Conservation (phyloP, 306 rosid genomes). For the Oemleria cerasiformis region DNA sequence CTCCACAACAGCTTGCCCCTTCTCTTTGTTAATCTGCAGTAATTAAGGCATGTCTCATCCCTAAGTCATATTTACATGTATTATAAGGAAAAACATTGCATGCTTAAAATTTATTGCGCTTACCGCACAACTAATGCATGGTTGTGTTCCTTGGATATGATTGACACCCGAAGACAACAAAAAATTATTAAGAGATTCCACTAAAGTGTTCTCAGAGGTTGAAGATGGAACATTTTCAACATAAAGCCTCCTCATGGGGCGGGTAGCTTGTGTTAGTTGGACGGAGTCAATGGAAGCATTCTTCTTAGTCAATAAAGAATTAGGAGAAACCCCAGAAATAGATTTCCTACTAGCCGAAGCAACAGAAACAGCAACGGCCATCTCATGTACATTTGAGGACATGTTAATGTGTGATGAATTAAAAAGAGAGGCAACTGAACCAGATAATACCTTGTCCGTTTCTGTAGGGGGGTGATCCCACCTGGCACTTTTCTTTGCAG, state of each 20-base stretch:
- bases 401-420: slow-evolving; percentile 40
- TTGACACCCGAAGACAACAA: slow-evolving; percentile 57
- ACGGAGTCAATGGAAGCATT: slow-evolving; percentile 58
- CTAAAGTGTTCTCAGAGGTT: slow-evolving; percentile 66
- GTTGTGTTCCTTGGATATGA: slow-evolving; percentile 65
- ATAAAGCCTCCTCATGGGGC: slow-evolving; percentile 92
- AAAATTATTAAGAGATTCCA: slow-evolving; percentile 68
- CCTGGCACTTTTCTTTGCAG: slow-evolving; percentile 70
- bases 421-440: slow-evolving; percentile 43
- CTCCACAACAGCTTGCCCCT: slow-evolving; percentile 83
- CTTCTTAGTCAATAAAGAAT: slow-evolving; percentile 43
- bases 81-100: slow-evolving; percentile 10
- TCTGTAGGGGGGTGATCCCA: slow-evolving; percentile 71
- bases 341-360: slow-evolving; percentile 42
- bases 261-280: slow-evolving; percentile 90
- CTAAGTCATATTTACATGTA: slow-evolving; percentile 3
- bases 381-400: slow-evolving; percentile 45
- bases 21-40: slow-evolving; percentile 77
- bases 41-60: slow-evolving; percentile 24
- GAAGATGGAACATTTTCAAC: slow-evolving; percentile 81
- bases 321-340: slow-evolving; percentile 32
- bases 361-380: slow-evolving; percentile 38
- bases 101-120: slow-evolving; percentile 29
- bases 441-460: slow-evolving; percentile 43
- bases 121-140: slow-evolving; percentile 87